These are phyloP conservation scores for Basidiobolus meristosporus DNA, from an alignment of 371 early-diverging fungal genomes.

Conservation along the genomic window DNA sequence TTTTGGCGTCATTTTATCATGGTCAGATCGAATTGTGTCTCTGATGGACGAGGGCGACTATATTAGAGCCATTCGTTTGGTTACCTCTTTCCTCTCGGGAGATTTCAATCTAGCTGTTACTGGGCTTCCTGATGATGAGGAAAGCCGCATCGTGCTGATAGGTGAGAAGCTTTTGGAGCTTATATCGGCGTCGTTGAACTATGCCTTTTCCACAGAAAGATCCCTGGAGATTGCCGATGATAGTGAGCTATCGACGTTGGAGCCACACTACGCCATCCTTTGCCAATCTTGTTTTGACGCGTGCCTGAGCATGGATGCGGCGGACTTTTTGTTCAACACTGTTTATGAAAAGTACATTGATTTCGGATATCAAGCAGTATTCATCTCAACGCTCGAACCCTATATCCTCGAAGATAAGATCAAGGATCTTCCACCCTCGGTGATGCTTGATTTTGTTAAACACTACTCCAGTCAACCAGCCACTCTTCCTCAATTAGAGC, in stretches of 20 bases:
- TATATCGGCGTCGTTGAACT: conserved; percentile 37
- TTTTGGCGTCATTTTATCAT: conserved; percentile 44
- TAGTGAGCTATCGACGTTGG: conserved; percentile 15
- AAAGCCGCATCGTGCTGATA: conserved; percentile 26
- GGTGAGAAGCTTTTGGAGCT: conserved; percentile 47
- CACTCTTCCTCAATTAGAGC: conserved; percentile 37
- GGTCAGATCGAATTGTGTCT: conserved; percentile 56
- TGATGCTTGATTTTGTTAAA: conserved; percentile 47
- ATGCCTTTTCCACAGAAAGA: conserved; percentile 32
- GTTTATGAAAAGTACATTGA: conserved; percentile 54
- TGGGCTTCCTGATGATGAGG: conserved; percentile 46
- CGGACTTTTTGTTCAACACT: conserved; percentile 47
- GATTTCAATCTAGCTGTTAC: conserved; percentile 35
- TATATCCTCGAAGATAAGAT: conserved; percentile 37
- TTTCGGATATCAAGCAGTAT: conserved; percentile 16
- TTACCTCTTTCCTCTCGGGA: conserved; percentile 42
- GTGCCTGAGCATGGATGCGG: conserved; percentile 39
- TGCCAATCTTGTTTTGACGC: conserved; percentile 40
- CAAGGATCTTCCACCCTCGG: conserved; percentile 33
- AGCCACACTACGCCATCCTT: conserved; percentile 4
- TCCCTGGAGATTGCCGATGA: conserved; percentile 16
- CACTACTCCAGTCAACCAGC: conserved; percentile 25
- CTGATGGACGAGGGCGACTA: conserved; percentile 52
- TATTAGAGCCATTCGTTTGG: conserved; percentile 42
- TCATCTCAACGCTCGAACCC: conserved; percentile 42